Percentiles rank a stretch among this genome's conserved stretches.
phyloP scores from a whole-genome alignment of 257 asterid genomes.

The Gynochthodes officinalis region DNA sequence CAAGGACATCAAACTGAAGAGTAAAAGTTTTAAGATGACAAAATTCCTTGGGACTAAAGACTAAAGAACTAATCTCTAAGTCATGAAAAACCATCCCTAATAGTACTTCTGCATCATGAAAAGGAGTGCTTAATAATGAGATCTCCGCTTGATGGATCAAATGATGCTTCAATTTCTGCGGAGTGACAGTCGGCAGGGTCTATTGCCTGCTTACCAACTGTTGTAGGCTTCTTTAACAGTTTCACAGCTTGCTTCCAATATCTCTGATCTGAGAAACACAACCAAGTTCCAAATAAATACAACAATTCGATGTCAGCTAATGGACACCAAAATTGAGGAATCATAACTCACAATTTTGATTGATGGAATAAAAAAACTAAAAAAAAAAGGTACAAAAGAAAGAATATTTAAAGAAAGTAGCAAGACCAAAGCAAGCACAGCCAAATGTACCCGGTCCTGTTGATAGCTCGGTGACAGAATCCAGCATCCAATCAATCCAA shows the following conservation, averaged over 20 bases:
- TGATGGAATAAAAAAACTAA: not conserved
- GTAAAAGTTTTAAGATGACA: too few species aligned
- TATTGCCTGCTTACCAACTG: slow-evolving; percentile 24
- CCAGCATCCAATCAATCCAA: slow-evolving; percentile 93
- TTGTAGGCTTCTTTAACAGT: slow-evolving; percentile 58
- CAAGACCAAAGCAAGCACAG: not conserved
- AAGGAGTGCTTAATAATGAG: slow-evolving; percentile 45
- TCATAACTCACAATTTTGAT: not conserved
- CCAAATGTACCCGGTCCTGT: slow-evolving; percentile 79
- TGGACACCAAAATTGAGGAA: not conserved
- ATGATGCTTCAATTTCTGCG: slow-evolving; percentile 48
- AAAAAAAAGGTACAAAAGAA: not conserved
- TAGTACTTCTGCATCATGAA: slow-evolving; percentile 12
- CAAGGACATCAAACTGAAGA: too few species aligned
- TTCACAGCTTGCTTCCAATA: slow-evolving; percentile 92
- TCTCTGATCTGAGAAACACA: slow-evolving; percentile 50
- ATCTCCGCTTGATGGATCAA: slow-evolving; percentile 64
- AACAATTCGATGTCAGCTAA: too few species aligned
- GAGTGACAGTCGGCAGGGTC: slow-evolving; percentile 24
- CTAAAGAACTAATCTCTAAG: too few species aligned
- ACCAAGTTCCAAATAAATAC: not conserved
- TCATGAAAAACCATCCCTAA: not conserved
- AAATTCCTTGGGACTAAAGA: too few species aligned
- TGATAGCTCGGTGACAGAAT: slow-evolving; percentile 41
- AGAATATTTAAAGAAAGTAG: not conserved